Evolutionary conservation across 1,284 basidiomycete genomes (phyloP), one percentile per base, ranked within the genome.

Genomic region (Gymnopus androsaceus): DNA sequence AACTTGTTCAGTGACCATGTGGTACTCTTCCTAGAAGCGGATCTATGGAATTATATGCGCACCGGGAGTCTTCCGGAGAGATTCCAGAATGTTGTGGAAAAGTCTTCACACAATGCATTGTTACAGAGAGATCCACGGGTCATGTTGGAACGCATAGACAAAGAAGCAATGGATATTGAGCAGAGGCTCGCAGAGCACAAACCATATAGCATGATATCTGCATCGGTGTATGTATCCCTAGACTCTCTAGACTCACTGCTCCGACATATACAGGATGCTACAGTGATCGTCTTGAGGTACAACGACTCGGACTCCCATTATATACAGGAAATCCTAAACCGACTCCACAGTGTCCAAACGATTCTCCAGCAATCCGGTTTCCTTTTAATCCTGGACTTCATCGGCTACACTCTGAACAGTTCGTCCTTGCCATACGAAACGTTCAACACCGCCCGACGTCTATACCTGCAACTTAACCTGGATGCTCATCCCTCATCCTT

Each of bases 361-460:
- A 51, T 65, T 9, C 50, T 73, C 2, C 69, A 70, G 50, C 66
- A 72, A 57, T 64, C 64, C 9, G 70, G 68, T 3, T 63, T 72
- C 51, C 60, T 65, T 12, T 58, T 73, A 4, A 61, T 63, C 14
- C 51, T 72, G 25, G 64, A 70, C 41, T 74, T 70, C 36, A 55
- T 69, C 12, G 42, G 65, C 31, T 54, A 53, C 57, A 36, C 65
- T 41, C 49, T 67, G n/a, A 40, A 40, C 51, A 47, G 54, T 49
- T 45, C 42, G 50, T 33, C 48, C 3, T 34, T 57, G 23, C 72
- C 70, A 9, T 64, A 72, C 50, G 72, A 75, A 57, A 67, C 69
- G 14, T 69, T 69, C 59, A 72, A 70, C 52, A 75, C 72, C 8
- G 60, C 72, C 28, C 68, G 72, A n/a, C 67, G 71, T n/a, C 63